These are phyloP conservation scores for Salix viminalis DNA, from an alignment of 345 rosid species.

Conservation along the genomic window DNA sequence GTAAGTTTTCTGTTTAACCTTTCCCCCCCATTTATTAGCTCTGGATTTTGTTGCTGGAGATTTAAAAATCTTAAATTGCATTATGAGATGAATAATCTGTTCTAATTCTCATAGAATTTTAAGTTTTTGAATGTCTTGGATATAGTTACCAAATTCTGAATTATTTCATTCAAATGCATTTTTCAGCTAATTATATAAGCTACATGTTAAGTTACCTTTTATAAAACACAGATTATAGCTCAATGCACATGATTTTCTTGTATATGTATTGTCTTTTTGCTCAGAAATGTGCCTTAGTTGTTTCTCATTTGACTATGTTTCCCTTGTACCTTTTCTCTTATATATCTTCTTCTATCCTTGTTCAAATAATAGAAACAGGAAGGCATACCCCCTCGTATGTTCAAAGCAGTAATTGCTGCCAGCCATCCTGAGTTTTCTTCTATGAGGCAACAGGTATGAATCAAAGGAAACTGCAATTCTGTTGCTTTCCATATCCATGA, in stretches of 20 bases:
- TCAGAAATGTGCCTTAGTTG: background rate
- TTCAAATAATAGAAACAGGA: slow-evolving; percentile 62
- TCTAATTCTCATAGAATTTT: background rate
- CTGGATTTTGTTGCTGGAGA: background rate
- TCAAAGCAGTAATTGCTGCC: slow-evolving; percentile 90
- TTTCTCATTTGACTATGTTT: background rate
- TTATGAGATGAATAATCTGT: background rate
- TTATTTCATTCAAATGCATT: background rate
- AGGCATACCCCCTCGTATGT: slow-evolving; percentile 96
- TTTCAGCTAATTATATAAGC: background rate
- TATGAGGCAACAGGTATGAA: slow-evolving; percentile 91
- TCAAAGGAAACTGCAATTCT: background rate
- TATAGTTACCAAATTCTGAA: background rate
- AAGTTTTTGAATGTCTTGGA: background rate
- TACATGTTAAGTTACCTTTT: background rate
- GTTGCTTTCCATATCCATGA: background rate
- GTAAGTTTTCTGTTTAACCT: slow-evolving; percentile 37
- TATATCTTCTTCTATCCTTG: background rate
- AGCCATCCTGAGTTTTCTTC: slow-evolving; percentile 93
- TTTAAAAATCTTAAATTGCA: background rate
- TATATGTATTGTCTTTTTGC: background rate
- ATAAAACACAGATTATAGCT: background rate
- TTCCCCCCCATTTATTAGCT: background rate
- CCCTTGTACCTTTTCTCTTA: background rate
- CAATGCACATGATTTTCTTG: background rate